Base-by-base conservation (phyloP, 176 grass and related monocot species). In the Musa troglodytarum region DNA sequence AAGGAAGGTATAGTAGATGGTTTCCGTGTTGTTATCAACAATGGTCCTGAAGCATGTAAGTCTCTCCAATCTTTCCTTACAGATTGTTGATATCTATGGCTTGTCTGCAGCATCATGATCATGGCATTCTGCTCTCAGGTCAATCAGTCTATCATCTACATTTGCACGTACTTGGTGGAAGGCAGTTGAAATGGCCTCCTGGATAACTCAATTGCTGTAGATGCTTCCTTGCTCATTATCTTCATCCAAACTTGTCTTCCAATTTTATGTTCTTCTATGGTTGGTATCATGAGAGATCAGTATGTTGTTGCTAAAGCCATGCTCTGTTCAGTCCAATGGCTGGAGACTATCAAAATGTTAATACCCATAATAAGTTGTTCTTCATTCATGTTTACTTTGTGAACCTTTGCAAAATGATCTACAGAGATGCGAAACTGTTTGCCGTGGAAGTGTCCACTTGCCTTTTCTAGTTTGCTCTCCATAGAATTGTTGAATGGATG, bases 81-180 rank as follows among this genome's bases (percentile, higher is more conserved):
- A 51, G 11, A 72, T 68, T 50, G 3, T 75, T 20, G 16, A 81
- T n/a, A 26, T 79, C 11, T 53, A 70, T 50, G 29, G 25, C 49
- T 20, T 53, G 9, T 53, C 52, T 2, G 20, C 15, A 77, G n/a
- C 49, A 53, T 49, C 68, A 1, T 23, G 14, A 54, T 51, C 15
- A 71, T 72, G 13, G 74, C 22, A 72, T 8, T 78, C 23, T 80
- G 19, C 28, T 69, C 10, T 75, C 79, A 97, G 93, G 93, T 80
- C 93, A 97, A 78, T 90, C 93, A 24, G 93, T 97, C 10, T 97
- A 97, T 61, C 93, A 97, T 78, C 81, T 97, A 54, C 93, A 97
- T 54, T 56, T 97, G 74, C 90, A 93, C 80, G 68, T 97, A 53
- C 83, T 97, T 0, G 93, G 93, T 69, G 93, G 93, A 80, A 87